Evolutionary conservation across 2,329 filamentous ascomycete species (phyloP), one percentile per base, ranked within the genome.

Genomic region (Scleromitrula shiraiana): DNA sequence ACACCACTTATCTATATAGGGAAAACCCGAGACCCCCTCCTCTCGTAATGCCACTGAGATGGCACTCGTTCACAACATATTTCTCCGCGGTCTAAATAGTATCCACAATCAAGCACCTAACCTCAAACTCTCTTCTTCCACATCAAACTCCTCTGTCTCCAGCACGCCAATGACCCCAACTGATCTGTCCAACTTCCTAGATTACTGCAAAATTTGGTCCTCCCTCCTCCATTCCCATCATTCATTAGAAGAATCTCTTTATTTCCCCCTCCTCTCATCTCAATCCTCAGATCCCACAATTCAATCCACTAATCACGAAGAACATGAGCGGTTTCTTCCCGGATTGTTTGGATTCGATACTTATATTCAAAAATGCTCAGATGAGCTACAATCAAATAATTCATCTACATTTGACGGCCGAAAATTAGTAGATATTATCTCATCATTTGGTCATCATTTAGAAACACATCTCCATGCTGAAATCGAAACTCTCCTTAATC

Each of bases 191-290:
- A 54, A 58, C 17, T 70, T 69, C 60, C 41, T 55, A 39, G 22
- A 32, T 4, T 57, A 35, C 41, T 51, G 45, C n/a, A 30, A 51
- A 19, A 39, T 49, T 3, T 57, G 52, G 50, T 52, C 48, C 20
- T 51, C 49, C 3, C 51, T 65, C 17, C 39, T 72, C 2, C 51
- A 66, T 22, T 53, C 62, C 3, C 70, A 73, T 50, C 70, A 73
- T 51, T 39, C 59, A 0, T 46, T 52, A 0, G 70, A 73, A 51
- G 70, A 73, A 45, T 53, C 46, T 1, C 37, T 55, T 8, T 59
- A 70, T 33, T 73, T 74, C 50, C 67, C 68, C 0, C 51, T 59
- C 0, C 60, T 72, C 9, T 65, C 70, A 47, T 46, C 55, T 23
- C 50, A 67, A 29, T 36, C 35, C 17, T 30, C 51, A 64, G 19